These are phyloP conservation scores for Pythium angustatum DNA, from an alignment of 352 stramenopile genomes.

Conservation along the genomic window DNA sequence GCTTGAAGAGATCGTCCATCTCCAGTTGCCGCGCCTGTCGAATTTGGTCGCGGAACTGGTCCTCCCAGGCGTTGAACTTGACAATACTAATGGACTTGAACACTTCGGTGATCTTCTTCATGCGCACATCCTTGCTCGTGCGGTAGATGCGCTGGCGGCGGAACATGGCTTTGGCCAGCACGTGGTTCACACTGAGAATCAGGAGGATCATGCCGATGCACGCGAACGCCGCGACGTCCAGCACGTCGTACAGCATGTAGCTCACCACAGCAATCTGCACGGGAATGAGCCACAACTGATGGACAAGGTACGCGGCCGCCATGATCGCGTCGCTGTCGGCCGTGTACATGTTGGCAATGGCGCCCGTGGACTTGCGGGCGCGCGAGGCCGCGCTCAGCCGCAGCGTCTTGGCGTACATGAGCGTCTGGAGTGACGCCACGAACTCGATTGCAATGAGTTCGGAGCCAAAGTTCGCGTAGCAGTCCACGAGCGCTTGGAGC, in stretches of 20 bases:
- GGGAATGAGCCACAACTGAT: conserved; percentile 63
- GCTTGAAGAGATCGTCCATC: conserved; percentile 34
- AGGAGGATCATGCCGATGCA: conserved; percentile 51
- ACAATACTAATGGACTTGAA: conserved; percentile 81
- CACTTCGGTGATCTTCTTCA: conserved; percentile 58
- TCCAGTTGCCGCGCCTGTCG: conserved; percentile 30
- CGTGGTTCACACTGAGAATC: conserved; percentile 43
- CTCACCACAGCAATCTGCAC: conserved; percentile 52
- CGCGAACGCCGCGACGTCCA: conserved; percentile 48
- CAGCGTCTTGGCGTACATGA: conserved; percentile 59
- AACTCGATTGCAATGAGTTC: conserved; percentile 62
- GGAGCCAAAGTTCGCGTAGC: conserved; percentile 46
- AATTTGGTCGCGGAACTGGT: conserved; percentile 77
- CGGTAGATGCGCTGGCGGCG: conserved; percentile 27
- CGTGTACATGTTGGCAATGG: conserved; percentile 69
- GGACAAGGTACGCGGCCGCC: conserved; percentile 40
- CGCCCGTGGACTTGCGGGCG: conserved; percentile 47
- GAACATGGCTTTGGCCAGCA: conserved; percentile 43
- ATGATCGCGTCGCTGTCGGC: conserved; percentile 52
- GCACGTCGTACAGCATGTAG: conserved; percentile 45
- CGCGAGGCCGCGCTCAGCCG: conserved; percentile 44
- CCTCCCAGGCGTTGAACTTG: conserved; percentile 94
- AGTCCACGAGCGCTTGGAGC: conserved; percentile 58
- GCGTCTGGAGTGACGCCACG: conserved; percentile 44
- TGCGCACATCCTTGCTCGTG: conserved; percentile 40